Evolutionary conservation across 2,329 filamentous ascomycete species (phyloP), one percentile per base, ranked within the genome.

Genomic region (Seiridium unicorne): DNA sequence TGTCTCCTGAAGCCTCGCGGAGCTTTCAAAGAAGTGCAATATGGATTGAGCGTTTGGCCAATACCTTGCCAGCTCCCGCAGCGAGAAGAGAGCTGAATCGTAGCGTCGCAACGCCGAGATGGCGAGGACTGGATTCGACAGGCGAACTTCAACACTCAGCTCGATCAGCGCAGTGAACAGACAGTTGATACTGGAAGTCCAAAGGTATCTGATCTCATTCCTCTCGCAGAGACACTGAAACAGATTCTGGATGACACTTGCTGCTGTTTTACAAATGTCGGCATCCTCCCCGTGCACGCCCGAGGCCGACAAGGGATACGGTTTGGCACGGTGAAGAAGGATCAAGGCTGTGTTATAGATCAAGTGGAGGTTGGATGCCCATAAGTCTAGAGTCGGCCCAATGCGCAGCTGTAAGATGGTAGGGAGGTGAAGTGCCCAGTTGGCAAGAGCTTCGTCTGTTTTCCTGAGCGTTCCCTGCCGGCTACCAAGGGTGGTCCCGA

Each of bases 1-100:
- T 7, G 35, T 54, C 36, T 57, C 26, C n/a, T 57, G 54, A 9
- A 49, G 46, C 6, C 55, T 56, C 54, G 58, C 51, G 4, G 63
- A 63, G 36, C 63, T 63, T 44, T 68, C 66, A 36, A 68, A 68
- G 38, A 68, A 60, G 4, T 60, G 60, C 38, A 67, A 36, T 6
- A 68, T 63, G 10, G 63, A 47, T 38, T 65, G 60, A 1, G 65
- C 66, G 18, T 66, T 66, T 5, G 63, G 65, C 66, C 66, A 68
- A 36, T 58, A 65, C 1, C 59, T 60, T 1, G 66, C 63, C 32
- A 68, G 58, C 32, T 58, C 51, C 26, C 62, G 53, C 44, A 68
- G 51, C n/a, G 60, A 62, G 6, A 58, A 55, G 26, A 68, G 58
- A 1, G 66, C 66, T 7, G 61, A 62, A 35, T 65, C 65, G 46